Percentiles rank a stretch among this genome's conserved stretches.
phyloP scores from a whole-genome alignment of 208 protist genomes.

The Naegleria lovaniensis region DNA sequence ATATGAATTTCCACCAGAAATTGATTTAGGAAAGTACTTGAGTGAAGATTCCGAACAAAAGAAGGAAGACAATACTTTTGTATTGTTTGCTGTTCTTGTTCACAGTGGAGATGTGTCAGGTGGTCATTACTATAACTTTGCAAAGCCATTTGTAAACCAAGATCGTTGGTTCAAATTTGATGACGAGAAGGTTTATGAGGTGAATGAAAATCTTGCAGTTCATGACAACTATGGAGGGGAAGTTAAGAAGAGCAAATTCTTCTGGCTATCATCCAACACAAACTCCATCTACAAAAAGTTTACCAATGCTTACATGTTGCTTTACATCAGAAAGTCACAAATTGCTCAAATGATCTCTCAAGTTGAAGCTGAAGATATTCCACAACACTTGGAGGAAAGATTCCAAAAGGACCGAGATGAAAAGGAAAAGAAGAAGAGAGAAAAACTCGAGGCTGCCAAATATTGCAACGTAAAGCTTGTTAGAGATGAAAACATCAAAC shows the following conservation, averaged over 20 bases:
- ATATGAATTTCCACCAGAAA: constrained; percentile 57
- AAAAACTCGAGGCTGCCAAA: background rate
- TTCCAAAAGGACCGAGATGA: constrained; percentile 1
- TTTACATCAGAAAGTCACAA: constrained; percentile 6
- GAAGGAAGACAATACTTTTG: constrained; percentile 48
- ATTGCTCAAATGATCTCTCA: background rate
- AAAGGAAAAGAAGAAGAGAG: background rate
- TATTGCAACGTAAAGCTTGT: background rate
- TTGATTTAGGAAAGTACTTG: constrained; percentile 60
- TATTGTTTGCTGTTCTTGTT: constrained; percentile 67
- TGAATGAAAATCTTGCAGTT: constrained; percentile 49
- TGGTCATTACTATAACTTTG: constrained; percentile 78
- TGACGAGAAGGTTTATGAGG: constrained; percentile 68
- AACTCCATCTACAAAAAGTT: background rate
- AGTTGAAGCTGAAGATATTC: background rate
- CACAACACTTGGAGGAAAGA: background rate
- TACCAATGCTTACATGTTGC: constrained; percentile 26
- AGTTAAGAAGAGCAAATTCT: background rate
- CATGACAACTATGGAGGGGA: background rate
- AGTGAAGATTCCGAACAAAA: background rate
- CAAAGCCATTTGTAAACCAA: constrained; percentile 36
- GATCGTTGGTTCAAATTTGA: constrained; percentile 77
- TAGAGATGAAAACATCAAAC: background rate
- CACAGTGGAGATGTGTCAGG: constrained; percentile 63
- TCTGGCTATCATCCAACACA: background rate